Evolutionary conservation across 2,329 filamentous ascomycete genomes (phyloP), one percentile per base, ranked within the genome.

Genomic region (Aspergillus pseudoviridinutans): DNA sequence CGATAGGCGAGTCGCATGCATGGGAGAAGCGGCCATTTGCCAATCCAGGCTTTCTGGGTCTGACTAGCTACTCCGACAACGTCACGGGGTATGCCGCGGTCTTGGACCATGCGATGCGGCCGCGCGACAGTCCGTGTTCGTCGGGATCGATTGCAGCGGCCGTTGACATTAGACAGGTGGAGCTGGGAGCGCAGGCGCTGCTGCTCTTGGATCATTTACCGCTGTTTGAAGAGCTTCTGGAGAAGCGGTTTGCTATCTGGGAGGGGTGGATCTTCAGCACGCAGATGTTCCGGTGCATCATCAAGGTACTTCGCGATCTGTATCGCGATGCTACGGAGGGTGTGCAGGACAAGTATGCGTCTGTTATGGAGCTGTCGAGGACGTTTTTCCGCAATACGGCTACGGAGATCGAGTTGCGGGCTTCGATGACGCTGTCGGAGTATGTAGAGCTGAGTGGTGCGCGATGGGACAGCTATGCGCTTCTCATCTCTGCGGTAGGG

Each of bases 391-490:
- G 24, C 3, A 59, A 55, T 20, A 59, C 59, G 1, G 49, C 17
- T 1, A 20, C 35, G 2, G 29, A 27, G 0, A 57, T 59, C 20
- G 32, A 50, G 32, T 52, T 56, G 7, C 51, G 59, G 44, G 28
- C 53, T 3, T 44, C 53, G 1, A 66, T 65, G 58, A 44, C 46
- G 0, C 24, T 64, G 4, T 10, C 41, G 3, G 62, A 67, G 5
- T 67, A 67, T 35, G 55, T 66, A 8, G 9, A 50, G 4, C 20
- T 49, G 2, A 51, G 41, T 9, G n/a, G 56, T 0, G 42, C 56
- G 2, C 59, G 65, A 28, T 67, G 65, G 65, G 65, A 67, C 5
- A 58, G 53, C 10, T 44, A 65, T 20, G 57, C 57, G 0, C 38
- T 64, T n/a, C 10, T 67, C 2, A 59, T 67, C 42, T 51, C 53